Evolutionary conservation across 2,329 filamentous ascomycete genomes (phyloP).

Genomic region (Xylariaceae sp.): DNA sequence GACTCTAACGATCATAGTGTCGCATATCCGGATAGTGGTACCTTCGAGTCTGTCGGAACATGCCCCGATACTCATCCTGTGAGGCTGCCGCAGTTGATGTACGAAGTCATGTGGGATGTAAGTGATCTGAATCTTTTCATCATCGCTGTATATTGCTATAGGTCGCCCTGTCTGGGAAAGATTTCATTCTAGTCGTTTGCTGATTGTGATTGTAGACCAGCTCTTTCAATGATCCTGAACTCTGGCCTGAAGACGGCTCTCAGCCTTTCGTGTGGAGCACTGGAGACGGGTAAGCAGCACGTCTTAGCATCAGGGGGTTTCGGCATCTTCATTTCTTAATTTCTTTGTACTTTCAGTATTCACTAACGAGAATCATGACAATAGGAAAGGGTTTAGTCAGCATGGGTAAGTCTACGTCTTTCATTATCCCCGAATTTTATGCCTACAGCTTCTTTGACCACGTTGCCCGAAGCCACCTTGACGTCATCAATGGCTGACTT

Average conservation of each 20-base stretch:
- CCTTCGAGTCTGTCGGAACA: slow-evolving; percentile 33
- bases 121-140: slow-evolving; percentile 8
- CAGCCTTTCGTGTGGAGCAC: slow-evolving; percentile 28
- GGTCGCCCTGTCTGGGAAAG: too few species aligned
- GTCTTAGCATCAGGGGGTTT: background rate
- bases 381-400: slow-evolving; percentile 22
- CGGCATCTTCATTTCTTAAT: background rate
- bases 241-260: slow-evolving; percentile 29
- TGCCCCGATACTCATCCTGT: slow-evolving; percentile 49
- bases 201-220: slow-evolving; percentile 14
- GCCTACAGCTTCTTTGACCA: background rate
- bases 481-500: too few species aligned
- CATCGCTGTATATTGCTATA: background rate
- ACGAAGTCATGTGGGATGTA: slow-evolving; percentile 52
- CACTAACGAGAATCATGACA: background rate
- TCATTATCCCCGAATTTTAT: slow-evolving; percentile 24
- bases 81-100: slow-evolving; percentile 56
- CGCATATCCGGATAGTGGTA: slow-evolving; percentile 39
- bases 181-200: background rate
- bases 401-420: slow-evolving; percentile 39
- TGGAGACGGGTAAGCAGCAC: slow-evolving; percentile 18
- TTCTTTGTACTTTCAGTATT: too few species aligned
- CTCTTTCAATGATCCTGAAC: slow-evolving; percentile 24
- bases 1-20: slow-evolving; percentile 23
- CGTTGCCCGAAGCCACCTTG: slow-evolving; percentile 13